Evolutionary conservation across 257 asterid species (phyloP).

Genomic region (Datura wrightii): DNA sequence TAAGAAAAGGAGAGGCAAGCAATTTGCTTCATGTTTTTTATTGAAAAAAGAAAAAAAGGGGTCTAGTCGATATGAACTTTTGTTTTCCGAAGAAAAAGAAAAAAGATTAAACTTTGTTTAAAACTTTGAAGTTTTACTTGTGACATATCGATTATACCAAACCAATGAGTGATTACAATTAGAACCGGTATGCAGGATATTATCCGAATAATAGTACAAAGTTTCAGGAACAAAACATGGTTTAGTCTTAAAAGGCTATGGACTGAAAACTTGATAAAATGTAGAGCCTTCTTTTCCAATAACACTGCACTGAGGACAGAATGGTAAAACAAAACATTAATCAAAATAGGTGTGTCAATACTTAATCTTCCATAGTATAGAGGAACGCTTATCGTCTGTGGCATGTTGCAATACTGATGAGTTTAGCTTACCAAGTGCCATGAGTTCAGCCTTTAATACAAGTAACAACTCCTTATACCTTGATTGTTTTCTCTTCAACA

Average conservation of each 20-base stretch:
- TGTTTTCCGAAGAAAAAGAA: not conserved
- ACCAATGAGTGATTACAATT: not conserved
- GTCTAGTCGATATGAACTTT: no score
- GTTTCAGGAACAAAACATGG: not conserved
- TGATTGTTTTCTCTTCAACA: slow-evolving; percentile 67
- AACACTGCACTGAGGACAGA: not conserved
- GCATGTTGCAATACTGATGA: slow-evolving; percentile 67
- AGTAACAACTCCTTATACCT: slow-evolving; percentile 53
- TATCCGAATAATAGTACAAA: not conserved
- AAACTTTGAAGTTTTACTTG: not conserved
- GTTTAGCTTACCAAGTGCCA: slow-evolving; percentile 40
- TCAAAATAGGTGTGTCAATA: slow-evolving; percentile 44
- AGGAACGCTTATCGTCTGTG: slow-evolving; percentile 64
- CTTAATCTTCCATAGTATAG: slow-evolving; percentile 69
- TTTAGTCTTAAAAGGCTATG: slow-evolving; percentile 13
- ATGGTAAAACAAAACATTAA: not conserved
- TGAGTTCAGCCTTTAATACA: slow-evolving; percentile 51
- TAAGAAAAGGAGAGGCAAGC: not conserved
- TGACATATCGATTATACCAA: not conserved
- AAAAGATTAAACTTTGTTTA: no score
- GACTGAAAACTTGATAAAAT: not conserved
- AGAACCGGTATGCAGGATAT: not conserved
- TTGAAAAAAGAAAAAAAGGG: no score
- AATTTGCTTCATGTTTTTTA: not conserved
- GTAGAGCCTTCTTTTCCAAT: not conserved